Base-by-base conservation (phyloP, 495 filamentous ascomycete genomes). In the Ascodesmis nigricans region DNA sequence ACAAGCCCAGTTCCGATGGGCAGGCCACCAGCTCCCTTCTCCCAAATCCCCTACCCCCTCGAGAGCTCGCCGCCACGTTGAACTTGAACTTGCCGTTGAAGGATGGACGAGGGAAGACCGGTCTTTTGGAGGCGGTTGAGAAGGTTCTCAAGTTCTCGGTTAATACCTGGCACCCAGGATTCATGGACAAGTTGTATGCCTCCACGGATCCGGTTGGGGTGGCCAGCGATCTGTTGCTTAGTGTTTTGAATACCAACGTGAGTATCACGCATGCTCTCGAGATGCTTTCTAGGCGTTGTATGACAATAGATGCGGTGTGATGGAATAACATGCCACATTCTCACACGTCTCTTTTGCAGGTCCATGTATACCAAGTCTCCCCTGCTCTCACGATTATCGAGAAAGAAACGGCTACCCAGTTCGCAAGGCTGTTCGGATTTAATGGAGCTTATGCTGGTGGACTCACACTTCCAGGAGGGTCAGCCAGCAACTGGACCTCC, bases 121-220 rank as follows among this genome's bases (percentile, higher is more conserved):
- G 80, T 0, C 51, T 92, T 32, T 53, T 84, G 14, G 52, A 66
- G 15, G 56, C 66, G 2, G 60, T 84, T 18, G 56, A 67, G 40
- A 64, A 69, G 43, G 59, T 90, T 21, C 60, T 92, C 33, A 61
- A 65, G 33, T 78, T 87, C 58, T 76, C 70, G 31, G 84, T 92
- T 46, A 95, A 95, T 55, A 93, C 84, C 21, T 95, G 84, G 83
- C 75, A 84, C 53, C 79, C 83, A 49, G 87, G 83, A 5, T 92
- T 97, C 56, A 55, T 93, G 52, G 79, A 91, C 55, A 91, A 91
- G 59, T 59, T 91, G 21, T 93, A 91, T 54, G 73, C 74, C 14
- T 73, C 69, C 32, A 87, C 78, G 17, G 82, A 87, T 55, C 71
- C 82, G 10, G 77, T 73, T 14, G 83, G 83, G 10, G 61, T 92